Evolutionary conservation across 495 filamentous ascomycete genomes (phyloP).

Genomic region (Penicillium manginii): DNA sequence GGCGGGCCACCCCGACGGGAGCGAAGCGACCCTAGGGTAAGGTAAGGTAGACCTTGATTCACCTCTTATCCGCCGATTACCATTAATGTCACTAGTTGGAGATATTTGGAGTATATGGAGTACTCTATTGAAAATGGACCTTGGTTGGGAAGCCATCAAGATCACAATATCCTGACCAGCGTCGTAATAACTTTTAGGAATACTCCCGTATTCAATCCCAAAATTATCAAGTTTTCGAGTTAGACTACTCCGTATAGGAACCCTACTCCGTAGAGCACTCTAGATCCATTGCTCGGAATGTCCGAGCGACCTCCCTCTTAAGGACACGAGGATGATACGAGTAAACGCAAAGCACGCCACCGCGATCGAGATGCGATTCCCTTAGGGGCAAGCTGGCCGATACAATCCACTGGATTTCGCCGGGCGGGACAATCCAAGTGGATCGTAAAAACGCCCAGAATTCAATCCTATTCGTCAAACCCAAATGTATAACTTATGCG

Average conservation of each 20-base stretch:
- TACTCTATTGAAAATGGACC: too few relatives aligned
- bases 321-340: slow-evolving; percentile 10
- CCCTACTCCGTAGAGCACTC: neutral
- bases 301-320: slow-evolving; percentile 5
- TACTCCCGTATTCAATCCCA: too few relatives aligned
- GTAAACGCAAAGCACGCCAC: slow-evolving; percentile 10
- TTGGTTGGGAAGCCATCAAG: too few relatives aligned
- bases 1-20: slow-evolving; percentile 19
- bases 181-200: too few relatives aligned
- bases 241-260: too few relatives aligned
- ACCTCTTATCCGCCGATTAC: slow-evolving; percentile 5
- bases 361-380: slow-evolving; percentile 7
- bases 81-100: neutral
- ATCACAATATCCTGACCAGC: too few relatives aligned
- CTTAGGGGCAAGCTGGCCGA: slow-evolving; percentile 8
- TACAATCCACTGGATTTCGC: slow-evolving; percentile 6
- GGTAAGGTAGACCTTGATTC: too few relatives aligned
- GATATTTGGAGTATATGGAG: neutral
- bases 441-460: neutral
- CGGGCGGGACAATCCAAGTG: slow-evolving; percentile 1
- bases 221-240: too few relatives aligned
- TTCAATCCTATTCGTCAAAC: neutral
- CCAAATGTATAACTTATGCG: neutral
- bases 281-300: neutral
- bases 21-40: slow-evolving; percentile 10